These are phyloP conservation scores for Entoloma clypeatum DNA, from an alignment of 1,284 basidiomycete species.

Conservation along the genomic window DNA sequence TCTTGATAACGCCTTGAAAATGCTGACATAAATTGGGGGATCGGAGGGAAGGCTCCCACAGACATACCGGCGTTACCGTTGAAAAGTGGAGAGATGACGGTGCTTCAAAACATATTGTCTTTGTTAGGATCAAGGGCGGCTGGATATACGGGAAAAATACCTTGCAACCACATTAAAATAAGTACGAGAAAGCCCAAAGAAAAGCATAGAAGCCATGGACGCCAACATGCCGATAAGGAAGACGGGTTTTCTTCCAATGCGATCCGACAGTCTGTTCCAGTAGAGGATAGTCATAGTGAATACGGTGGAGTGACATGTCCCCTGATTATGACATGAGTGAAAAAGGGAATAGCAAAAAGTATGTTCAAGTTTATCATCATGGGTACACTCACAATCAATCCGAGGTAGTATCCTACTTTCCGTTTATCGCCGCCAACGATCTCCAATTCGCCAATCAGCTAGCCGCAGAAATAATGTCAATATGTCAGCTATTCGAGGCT, in stretches of 20 bases:
- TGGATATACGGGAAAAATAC: constrained; percentile 4
- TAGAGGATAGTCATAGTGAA: constrained; percentile 58
- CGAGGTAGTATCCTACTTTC: constrained; percentile 65
- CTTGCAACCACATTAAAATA: background rate
- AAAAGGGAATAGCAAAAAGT: background rate
- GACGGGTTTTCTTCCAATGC: constrained; percentile 59
- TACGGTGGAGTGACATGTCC: constrained; percentile 54
- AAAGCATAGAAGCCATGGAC: constrained; percentile 50
- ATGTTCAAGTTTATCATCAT: too few species aligned
- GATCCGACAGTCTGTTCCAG: constrained; percentile 60
- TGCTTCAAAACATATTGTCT: too few species aligned
- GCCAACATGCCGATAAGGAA: constrained; percentile 51
- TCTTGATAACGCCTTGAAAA: constrained; percentile 38
- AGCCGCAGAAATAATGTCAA: background rate
- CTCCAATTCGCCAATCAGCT: constrained; percentile 54
- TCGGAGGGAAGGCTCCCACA: too few species aligned
- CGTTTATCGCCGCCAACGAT: constrained; percentile 54
- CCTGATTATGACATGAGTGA: constrained; percentile 28
- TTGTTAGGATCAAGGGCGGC: too few species aligned
- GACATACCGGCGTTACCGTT: constrained; percentile 35
- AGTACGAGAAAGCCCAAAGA: constrained; percentile 46
- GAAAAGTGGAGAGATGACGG: constrained; percentile 18
- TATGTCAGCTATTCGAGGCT: background rate
- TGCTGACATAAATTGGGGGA: background rate
- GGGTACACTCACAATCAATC: constrained; percentile 47